These are phyloP conservation scores for Monosporascus sp. DNA, from an alignment of 2,329 filamentous ascomycete species.

Conservation along the genomic window DNA sequence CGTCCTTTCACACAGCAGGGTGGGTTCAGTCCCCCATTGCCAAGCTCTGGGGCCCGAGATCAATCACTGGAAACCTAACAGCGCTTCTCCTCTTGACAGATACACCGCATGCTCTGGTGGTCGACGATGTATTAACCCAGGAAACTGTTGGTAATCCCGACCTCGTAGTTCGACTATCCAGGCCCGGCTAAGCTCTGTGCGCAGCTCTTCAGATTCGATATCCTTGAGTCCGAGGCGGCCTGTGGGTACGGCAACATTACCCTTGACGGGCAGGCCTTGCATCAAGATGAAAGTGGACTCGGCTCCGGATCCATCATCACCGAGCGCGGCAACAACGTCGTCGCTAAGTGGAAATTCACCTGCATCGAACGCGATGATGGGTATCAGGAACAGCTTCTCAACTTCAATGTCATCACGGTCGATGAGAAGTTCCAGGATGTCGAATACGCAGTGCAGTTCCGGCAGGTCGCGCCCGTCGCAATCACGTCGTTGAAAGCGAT, in stretches of 20 bases:
- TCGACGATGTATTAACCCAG: slow-evolving; percentile 11
- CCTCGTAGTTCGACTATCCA: neutral
- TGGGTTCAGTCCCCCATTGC: slow-evolving; percentile 5
- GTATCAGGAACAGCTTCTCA: slow-evolving; percentile 39
- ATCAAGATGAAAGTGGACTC: slow-evolving; percentile 32
- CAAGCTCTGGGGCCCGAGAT: neutral
- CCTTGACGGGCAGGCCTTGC: slow-evolving; percentile 40
- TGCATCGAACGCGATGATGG: slow-evolving; percentile 38
- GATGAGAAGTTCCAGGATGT: slow-evolving; percentile 36
- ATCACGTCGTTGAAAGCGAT: slow-evolving; percentile 32
- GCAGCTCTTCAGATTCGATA: slow-evolving; percentile 36
- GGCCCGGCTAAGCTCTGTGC: slow-evolving; percentile 5
- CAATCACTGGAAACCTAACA: neutral
- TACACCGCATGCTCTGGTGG: slow-evolving; percentile 16
- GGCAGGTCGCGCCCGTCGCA: slow-evolving; percentile 37
- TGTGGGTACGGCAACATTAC: slow-evolving; percentile 44
- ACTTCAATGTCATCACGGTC: slow-evolving; percentile 37
- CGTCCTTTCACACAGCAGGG: slow-evolving; percentile 14
- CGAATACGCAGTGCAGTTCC: slow-evolving; percentile 40
- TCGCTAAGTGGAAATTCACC: slow-evolving; percentile 43
- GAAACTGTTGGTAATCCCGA: slow-evolving; percentile 18
- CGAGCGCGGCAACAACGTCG: slow-evolving; percentile 32
- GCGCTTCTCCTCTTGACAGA: neutral
- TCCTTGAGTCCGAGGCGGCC: slow-evolving; percentile 38
- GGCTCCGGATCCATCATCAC: slow-evolving; percentile 39